Evolutionary conservation across 306 rosid genomes (phyloP).

Genomic region (Neltuma alba): DNA sequence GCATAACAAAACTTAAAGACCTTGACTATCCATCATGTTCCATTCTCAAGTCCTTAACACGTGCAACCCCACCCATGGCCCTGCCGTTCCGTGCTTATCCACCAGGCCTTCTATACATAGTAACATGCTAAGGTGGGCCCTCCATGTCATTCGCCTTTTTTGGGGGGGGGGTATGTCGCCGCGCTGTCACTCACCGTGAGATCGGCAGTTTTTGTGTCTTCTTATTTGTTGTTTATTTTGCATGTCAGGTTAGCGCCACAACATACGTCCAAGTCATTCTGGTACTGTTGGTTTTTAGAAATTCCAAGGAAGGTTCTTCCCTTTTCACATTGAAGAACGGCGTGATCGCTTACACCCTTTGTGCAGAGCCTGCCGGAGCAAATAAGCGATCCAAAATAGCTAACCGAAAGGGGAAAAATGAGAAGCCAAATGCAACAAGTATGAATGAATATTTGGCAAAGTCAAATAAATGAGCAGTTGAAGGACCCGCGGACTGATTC

Average conservation of each 20-base stretch:
- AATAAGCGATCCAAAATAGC: neutral
- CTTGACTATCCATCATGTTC: no score
- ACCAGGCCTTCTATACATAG: neutral
- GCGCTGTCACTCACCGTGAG: slow-evolving; percentile 19
- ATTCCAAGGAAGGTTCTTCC: neutral
- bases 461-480: neutral
- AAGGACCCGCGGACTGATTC: slow-evolving; percentile 43
- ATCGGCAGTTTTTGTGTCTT: neutral
- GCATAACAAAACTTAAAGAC: no score
- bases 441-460: neutral
- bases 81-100: neutral
- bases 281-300: neutral
- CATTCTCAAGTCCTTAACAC: neutral
- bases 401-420: neutral
- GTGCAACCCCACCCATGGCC: neutral
- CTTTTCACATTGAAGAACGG: neutral
- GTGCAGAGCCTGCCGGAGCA: neutral
- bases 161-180: neutral
- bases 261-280: neutral
- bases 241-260: neutral
- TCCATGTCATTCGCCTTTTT: neutral
- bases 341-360: neutral
- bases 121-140: neutral
- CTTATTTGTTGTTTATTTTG: neutral
- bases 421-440: neutral